phyloP scores from a whole-genome alignment of 306 rosid species.

The Styphnolobium japonicum region DNA sequence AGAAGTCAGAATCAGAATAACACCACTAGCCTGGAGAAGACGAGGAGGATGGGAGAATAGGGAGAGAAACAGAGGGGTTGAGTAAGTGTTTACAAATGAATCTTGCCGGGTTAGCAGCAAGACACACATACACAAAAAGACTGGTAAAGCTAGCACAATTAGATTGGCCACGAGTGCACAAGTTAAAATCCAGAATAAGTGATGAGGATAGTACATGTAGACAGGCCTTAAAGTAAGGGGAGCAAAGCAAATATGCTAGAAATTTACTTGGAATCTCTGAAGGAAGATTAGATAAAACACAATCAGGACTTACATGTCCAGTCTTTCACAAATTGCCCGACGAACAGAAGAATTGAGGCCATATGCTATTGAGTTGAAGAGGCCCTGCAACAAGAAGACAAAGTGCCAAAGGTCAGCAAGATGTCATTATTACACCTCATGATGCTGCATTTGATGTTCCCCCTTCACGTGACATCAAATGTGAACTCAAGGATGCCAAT shows the following conservation, averaged over 20 bases:
- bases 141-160: not conserved
- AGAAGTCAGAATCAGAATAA: not conserved
- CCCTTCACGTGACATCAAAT: not conserved
- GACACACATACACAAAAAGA: not conserved
- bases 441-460: slow-evolving; percentile 8
- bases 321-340: slow-evolving; percentile 59
- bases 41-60: not conserved
- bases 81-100: not conserved
- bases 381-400: slow-evolving; percentile 44
- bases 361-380: slow-evolving; percentile 76
- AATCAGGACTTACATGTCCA: slow-evolving; percentile 49
- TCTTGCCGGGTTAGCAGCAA: not conserved
- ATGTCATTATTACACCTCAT: not conserved
- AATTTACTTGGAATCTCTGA: not conserved
- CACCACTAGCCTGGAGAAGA: not conserved
- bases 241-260: not conserved
- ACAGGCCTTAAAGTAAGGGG: not conserved
- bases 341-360: slow-evolving; percentile 78
- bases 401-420: not conserved
- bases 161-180: not conserved
- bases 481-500: not conserved
- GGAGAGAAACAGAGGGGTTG: not conserved
- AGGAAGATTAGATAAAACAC: not conserved
- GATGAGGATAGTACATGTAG: not conserved
- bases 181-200: not conserved